A percentile compares a stretch with the other conserved stretches of the same genome.
phyloP scores from a whole-genome alignment of 345 rosid genomes.

The Balakata baccata region DNA sequence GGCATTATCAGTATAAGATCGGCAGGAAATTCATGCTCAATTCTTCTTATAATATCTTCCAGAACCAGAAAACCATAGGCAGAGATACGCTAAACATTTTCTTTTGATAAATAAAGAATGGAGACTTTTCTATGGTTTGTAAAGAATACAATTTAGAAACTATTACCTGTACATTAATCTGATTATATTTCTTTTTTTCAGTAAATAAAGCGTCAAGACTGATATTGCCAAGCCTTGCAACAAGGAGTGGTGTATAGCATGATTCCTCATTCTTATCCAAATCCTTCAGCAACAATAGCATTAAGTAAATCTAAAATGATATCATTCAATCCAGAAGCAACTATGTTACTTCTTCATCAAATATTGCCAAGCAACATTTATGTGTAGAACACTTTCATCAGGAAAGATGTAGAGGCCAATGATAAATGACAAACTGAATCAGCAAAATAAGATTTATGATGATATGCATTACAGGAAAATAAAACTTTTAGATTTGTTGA shows the following conservation, averaged over 20 bases:
- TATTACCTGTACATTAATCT: constrained; percentile 63
- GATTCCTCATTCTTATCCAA: constrained; percentile 40
- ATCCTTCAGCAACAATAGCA: constrained; percentile 47
- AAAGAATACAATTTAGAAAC: background rate
- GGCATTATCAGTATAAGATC: constrained; percentile 8
- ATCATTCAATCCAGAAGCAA: constrained; percentile 1
- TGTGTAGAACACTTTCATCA: background rate
- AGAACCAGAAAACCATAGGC: constrained; percentile 9
- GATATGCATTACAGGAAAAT: background rate
- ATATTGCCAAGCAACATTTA: background rate
- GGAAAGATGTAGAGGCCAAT: background rate
- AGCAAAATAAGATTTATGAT: background rate
- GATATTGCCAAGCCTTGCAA: constrained; percentile 58
- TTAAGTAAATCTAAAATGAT: constrained; percentile 8
- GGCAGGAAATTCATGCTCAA: background rate
- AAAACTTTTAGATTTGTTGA: background rate
- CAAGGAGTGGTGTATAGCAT: constrained; percentile 50
- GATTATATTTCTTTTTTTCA: constrained; percentile 66
- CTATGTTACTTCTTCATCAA: background rate
- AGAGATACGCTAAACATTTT: background rate
- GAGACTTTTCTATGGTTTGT: background rate
- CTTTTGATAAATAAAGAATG: background rate
- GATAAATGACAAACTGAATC: constrained; percentile 5
- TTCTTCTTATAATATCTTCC: background rate
- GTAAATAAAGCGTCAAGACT: constrained; percentile 56